Percentiles rank a stretch among this genome's conserved stretches.
Evolutionary conservation across 1,284 basidiomycete species (phyloP).

Genomic region (Puccinia novopanici): DNA sequence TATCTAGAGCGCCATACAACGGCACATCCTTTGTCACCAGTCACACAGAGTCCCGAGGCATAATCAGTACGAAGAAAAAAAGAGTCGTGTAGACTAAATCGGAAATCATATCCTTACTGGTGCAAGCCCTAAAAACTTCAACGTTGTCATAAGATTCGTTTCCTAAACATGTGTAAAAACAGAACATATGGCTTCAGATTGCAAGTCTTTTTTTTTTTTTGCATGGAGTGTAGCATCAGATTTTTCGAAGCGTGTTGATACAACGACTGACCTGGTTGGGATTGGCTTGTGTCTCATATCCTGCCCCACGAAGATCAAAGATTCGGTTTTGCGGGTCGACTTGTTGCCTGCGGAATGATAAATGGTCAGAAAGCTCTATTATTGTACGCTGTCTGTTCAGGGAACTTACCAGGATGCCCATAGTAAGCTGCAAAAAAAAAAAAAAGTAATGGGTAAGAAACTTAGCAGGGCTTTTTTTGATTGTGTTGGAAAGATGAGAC

Average conservation of each 20-base stretch:
- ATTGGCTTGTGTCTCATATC: slow-evolving; percentile 35
- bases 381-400: no score
- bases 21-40: slow-evolving; percentile 27
- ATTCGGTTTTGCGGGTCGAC: slow-evolving; percentile 17
- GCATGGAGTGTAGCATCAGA: neutral
- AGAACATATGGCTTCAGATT: neutral
- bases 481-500: neutral
- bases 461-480: neutral
- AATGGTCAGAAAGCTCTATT: no score
- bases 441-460: neutral
- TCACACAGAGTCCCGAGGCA: neutral
- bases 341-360: slow-evolving; percentile 44
- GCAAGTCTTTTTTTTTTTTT: neutral
- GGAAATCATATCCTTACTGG: neutral
- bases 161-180: slow-evolving; percentile 20
- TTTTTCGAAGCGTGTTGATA: neutral
- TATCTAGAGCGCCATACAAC: slow-evolving; percentile 38
- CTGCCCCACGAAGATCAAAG: slow-evolving; percentile 36
- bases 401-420: slow-evolving; percentile 39
- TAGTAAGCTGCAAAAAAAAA: slow-evolving; percentile 17
- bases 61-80: no score
- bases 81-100: no score
- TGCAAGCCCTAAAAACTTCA: slow-evolving; percentile 47
- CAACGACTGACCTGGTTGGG: slow-evolving; percentile 13
- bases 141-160: slow-evolving; percentile 29